phyloP scores from a whole-genome alignment of 1,284 basidiomycete genomes.

The Ganoderma multipileum region DNA sequence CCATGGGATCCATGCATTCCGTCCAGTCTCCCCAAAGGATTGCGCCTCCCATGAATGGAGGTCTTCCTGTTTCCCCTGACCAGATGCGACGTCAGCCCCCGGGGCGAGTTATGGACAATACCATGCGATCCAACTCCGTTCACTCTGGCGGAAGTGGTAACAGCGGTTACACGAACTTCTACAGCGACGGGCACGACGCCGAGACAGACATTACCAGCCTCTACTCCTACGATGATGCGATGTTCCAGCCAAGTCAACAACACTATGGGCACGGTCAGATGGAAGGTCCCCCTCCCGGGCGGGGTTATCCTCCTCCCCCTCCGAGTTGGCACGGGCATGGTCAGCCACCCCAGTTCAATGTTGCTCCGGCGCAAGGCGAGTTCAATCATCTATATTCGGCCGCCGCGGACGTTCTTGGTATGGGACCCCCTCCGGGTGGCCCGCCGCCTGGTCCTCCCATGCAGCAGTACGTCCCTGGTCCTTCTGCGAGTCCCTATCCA shows the following conservation, averaged over 20 bases:
- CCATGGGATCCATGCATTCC: conserved; percentile 47
- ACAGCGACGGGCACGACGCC: conserved; percentile 34
- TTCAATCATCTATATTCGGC: conserved; percentile 70
- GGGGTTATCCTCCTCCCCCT: conserved; percentile 39
- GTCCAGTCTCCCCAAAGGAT: conserved; percentile 40
- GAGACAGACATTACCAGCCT: conserved; percentile 41
- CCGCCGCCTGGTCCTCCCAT: conserved; percentile 24
- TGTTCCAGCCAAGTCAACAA: conserved; percentile 23
- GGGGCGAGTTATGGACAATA: conserved; percentile 25
- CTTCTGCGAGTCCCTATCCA: conserved; percentile 28
- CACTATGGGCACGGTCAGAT: conserved; percentile 24
- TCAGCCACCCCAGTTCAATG: conserved; percentile 42
- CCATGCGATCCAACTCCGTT: conserved; percentile 35
- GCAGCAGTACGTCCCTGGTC: conserved; percentile 26
- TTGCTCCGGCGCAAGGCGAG: conserved; percentile 43
- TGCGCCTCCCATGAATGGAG: conserved; percentile 26
- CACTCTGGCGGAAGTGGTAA: conserved; percentile 38
- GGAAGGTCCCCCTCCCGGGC: conserved; percentile 32
- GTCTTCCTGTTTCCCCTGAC: conserved; percentile 36
- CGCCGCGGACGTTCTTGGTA: conserved; percentile 84
- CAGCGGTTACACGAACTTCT: conserved; percentile 36
- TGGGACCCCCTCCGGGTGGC: conserved; percentile 60
- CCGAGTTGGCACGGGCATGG: conserved; percentile 44
- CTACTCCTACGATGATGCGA: conserved; percentile 46
- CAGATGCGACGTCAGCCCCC: conserved; percentile 32